Base-by-base conservation (phyloP, 805 yeast species). In the Kodamaea neixiangensis region DNA sequence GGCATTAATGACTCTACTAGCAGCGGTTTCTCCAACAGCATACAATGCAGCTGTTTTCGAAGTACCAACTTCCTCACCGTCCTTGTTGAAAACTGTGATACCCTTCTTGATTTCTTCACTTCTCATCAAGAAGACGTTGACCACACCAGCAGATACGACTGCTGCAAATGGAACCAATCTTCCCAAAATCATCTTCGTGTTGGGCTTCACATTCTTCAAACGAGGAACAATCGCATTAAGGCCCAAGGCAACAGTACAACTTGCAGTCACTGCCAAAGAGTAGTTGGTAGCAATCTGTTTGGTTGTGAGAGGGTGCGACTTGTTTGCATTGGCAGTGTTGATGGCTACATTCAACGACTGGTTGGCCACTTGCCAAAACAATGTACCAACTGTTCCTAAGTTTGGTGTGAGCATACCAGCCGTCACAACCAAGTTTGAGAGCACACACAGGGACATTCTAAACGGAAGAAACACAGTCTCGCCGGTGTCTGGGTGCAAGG, bases 141-240 rank as follows among this genome's bases (percentile, higher is more conserved):
- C 96, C 31, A 94, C 77, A 65, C 99, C 98, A 1, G 99, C 99
- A 47, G 94, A 85, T 0, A 92, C 97, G 33, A 94, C 99, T 1
- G 99, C 99, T 0, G 98, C 98, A 73, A 94, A 94, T 5, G 99
- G 99, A 10, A 94, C 96, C 51, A 94, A 77, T 58, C 99, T 85
- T 39, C 92, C 86, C 50, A 94, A 70, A 25, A 92, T 77, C 58
- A 86, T 71, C 63, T 77, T 83, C 2, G 97, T 82, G 52, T 75
- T 74, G 1, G 96, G 84, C n/a, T 80, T 67, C n/a, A 94, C 64
- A 31, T 78, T 75, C 59, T 80, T 87, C 62, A 94, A 74, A 56
- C 86, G 80, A 15, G 98, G 98, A n/a, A 94, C 97, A 25, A 91
- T 63, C 18, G 96, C 81, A 59, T 93, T 92, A 52, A 94, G 80